phyloP scores from a whole-genome alignment of 129 eudicot species.

The Smallanthus sonchifolius region DNA sequence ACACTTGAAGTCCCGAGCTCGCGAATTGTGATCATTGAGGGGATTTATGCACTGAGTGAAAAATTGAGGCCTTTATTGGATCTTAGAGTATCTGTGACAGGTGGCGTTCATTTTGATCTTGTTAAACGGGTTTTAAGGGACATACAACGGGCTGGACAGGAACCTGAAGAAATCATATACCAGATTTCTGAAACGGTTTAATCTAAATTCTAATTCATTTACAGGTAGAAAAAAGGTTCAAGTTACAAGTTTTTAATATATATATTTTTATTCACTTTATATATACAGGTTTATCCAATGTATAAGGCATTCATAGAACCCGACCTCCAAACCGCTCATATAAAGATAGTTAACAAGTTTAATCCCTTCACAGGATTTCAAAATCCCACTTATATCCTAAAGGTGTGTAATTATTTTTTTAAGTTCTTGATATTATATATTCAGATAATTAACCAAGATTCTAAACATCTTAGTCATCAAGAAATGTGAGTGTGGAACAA shows the following conservation, averaged over 20 bases:
- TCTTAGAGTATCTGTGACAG: conserved; percentile 95
- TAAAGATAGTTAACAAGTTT: conserved; percentile 84
- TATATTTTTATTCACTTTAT: neutral
- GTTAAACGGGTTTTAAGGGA: conserved; percentile 95
- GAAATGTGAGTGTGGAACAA: conserved; percentile 58
- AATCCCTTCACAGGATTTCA: conserved; percentile 96
- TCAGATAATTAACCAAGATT: conserved; percentile 3
- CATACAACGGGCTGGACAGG: conserved; percentile 98
- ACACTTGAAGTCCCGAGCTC: conserved; percentile 88
- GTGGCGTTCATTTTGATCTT: conserved; percentile 98
- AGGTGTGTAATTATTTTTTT: conserved; percentile 43
- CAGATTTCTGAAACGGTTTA: conserved; percentile 96
- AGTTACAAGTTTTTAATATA: neutral
- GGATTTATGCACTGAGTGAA: conserved; percentile 89
- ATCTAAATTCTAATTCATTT: conserved; percentile 15
- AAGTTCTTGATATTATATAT: neutral
- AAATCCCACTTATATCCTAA: conserved; percentile 79
- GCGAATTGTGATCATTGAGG: conserved; percentile 66
- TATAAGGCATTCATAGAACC: conserved; percentile 99
- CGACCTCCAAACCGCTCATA: conserved; percentile 89
- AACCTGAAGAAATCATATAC: conserved; percentile 92
- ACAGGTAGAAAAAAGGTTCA: neutral
- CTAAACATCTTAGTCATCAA: conserved; percentile 53
- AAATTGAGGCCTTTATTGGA: conserved; percentile 81
- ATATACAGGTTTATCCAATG: conserved; percentile 88